Evolutionary conservation across 768 basidiomycete genomes (phyloP), one percentile per base, ranked within the genome.

Genomic region (Suillus decipiens): DNA sequence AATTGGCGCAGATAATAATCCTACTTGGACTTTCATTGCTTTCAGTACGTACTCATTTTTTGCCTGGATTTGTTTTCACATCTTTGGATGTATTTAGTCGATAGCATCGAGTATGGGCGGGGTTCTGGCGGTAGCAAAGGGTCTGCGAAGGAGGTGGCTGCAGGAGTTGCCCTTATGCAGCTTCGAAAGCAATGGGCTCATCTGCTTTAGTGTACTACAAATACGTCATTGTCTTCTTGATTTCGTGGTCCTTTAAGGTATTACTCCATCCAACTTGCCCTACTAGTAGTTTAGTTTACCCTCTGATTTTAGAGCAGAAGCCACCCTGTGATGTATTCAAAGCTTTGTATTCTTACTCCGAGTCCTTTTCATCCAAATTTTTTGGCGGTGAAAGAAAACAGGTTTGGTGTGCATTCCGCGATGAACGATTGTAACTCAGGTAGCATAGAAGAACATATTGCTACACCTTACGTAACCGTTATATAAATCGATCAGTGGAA

Each of bases 101-200:
- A 72, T 39, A 71, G 64, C 15, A 17, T 74, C 11, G 72, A 74
- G 56, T 68, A 74, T 37, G 73, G 73, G 14, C 65, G 63, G 17
- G 73, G 73, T 1, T 39, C 65, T 11, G 73, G 69, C 36, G 65
- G 74, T 22, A 67, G 71, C 53, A 70, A 69, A 36, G 73, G 72
- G 36, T 62, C 64, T 33, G 73, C 73, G 22, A 74, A 74, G 72
- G 74, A 75, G 61, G 34, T 61, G 9, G 73, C 73, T 47, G 74
- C 73, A 24, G 72, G 74, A 62, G 57, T 53, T 6, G 66, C 74
- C 22, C 69, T 68, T 61, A 63, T 58, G 22, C 74, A 74, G 14
- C 47, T 74, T 36, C 62, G 64, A 47, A 36, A 50, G n/a, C 72
- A 66, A 37, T 74, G 43, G 67, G 36, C 57, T 33, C 55, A 50